Evolutionary conservation across 2,329 filamentous ascomycete species (phyloP).

Genomic region (Cladosporium sp.): DNA sequence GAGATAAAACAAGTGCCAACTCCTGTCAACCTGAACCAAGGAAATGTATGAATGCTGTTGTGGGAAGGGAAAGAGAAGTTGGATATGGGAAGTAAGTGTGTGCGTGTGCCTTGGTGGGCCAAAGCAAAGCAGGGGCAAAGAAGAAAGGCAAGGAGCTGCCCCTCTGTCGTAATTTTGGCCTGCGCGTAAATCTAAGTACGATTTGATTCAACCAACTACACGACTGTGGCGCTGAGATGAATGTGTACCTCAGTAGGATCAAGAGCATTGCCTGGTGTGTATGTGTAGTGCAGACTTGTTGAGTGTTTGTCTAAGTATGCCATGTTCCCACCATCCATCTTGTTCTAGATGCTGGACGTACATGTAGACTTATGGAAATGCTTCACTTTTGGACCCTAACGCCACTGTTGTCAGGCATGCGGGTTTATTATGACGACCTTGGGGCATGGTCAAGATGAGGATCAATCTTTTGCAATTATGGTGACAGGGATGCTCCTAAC

Average conservation of each 20-base stretch:
- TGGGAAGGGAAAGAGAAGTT: background rate
- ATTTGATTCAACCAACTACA: background rate
- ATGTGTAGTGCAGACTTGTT: background rate
- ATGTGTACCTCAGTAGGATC: no score
- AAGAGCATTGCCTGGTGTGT: no score
- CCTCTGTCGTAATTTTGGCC: background rate
- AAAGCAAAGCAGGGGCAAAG: constrained; percentile 5
- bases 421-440: background rate
- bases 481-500: background rate
- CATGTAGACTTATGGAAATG: background rate
- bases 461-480: background rate
- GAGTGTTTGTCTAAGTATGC: background rate
- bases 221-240: no score
- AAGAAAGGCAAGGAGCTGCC: constrained; percentile 1
- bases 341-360: background rate
- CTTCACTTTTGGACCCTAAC: background rate
- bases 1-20: background rate
- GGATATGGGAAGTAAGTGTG: background rate
- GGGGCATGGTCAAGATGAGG: background rate
- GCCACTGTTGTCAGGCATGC: background rate
- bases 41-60: constrained; percentile 1
- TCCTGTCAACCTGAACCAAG: constrained; percentile 5
- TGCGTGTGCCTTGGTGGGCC: background rate
- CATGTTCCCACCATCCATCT: background rate
- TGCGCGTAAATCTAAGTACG: background rate